Percentiles rank a stretch among this genome's conserved stretches.
phyloP scores from a whole-genome alignment of 257 asterid genomes.

The Marsdenia floribunda region DNA sequence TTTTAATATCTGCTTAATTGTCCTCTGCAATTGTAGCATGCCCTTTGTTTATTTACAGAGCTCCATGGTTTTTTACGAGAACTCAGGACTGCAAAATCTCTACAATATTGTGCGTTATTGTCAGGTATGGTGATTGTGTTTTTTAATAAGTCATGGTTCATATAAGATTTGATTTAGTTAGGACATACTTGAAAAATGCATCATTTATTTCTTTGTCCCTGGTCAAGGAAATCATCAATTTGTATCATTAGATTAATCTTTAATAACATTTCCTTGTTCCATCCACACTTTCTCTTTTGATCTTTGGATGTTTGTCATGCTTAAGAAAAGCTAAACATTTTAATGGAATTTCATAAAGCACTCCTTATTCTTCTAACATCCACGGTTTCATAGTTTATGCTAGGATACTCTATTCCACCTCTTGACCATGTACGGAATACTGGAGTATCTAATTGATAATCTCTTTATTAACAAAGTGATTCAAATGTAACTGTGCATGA shows the following conservation, averaged over 20 bases:
- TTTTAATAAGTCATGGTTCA: not conserved
- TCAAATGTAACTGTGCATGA: not conserved
- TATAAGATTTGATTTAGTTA: not conserved
- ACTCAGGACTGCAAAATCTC: conserved; percentile 87
- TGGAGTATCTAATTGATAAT: not conserved
- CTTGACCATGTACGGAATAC: not conserved
- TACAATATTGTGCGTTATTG: conserved; percentile 78
- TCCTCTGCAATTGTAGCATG: conserved; percentile 16
- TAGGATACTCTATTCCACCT: not conserved
- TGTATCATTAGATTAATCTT: not conserved
- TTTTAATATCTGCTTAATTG: conserved; percentile 3
- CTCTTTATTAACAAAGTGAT: not conserved
- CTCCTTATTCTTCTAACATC: not conserved
- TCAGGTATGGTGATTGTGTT: conserved; percentile 52
- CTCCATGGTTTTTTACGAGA: conserved; percentile 98
- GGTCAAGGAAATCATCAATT: not conserved
- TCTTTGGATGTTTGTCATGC: not conserved
- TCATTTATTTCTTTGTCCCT: not conserved
- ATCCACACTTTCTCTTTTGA: not conserved
- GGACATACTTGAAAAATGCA: not conserved
- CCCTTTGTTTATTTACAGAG: conserved; percentile 52
- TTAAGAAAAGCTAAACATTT: not conserved
- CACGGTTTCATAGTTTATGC: not conserved
- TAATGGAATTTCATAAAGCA: not conserved
- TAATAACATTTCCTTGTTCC: not conserved